Conservation (phyloP, 176 grass and related monocot species). For the Carex myosuroides region DNA sequence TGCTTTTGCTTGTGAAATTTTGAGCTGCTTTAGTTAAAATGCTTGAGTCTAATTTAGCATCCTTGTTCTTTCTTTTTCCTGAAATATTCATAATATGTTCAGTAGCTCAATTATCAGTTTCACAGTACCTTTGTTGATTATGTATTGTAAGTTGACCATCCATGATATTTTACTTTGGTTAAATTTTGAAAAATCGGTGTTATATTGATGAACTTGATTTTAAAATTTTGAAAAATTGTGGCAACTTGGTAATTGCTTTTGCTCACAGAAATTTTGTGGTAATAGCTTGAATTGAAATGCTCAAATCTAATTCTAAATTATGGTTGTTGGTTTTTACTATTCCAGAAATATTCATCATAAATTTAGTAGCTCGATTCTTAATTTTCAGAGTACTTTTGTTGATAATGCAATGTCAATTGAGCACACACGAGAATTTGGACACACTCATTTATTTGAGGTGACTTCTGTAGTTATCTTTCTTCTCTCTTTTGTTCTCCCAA, state of each 20-base stretch:
- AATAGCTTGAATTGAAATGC: background rate
- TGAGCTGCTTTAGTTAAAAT: background rate
- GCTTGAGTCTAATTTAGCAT: background rate
- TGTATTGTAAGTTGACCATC: constrained; percentile 32
- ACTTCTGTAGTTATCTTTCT: constrained; percentile 12
- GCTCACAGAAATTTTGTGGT: background rate
- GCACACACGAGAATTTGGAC: constrained; percentile 76
- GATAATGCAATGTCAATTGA: constrained; percentile 61
- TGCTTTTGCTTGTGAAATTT: background rate
- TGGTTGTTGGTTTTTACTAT: background rate
- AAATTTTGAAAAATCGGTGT: background rate
- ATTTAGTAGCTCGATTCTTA: constrained; percentile 1
- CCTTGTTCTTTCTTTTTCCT: background rate
- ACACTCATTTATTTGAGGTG: constrained; percentile 84
- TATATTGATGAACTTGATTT: background rate
- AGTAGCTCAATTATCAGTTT: background rate
- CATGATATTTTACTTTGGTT: background rate
- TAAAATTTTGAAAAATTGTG: background rate
- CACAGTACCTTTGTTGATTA: constrained; percentile 64
- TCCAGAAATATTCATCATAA: background rate
- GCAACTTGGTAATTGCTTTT: background rate
- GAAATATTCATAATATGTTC: background rate
- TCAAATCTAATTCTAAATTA: background rate
- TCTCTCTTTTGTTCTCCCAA: background rate
- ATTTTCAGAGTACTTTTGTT: constrained; percentile 72